Evolutionary conservation across 1,284 basidiomycete genomes (phyloP), one percentile per base, ranked within the genome.

Genomic region (Amylostereum areolatum): DNA sequence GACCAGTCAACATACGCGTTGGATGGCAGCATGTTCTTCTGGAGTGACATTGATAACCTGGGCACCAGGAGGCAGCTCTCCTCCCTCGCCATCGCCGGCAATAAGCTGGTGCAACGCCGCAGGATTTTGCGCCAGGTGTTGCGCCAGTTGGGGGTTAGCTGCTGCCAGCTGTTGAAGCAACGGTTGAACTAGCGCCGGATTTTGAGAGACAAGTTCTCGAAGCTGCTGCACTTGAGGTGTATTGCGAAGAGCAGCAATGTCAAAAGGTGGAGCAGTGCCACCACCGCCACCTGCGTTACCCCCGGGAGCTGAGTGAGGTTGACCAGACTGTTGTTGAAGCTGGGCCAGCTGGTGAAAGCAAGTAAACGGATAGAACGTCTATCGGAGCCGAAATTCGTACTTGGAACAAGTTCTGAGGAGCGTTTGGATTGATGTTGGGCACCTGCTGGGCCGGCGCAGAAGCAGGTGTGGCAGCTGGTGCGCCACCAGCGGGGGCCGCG

Each of bases 21-120:
- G 78, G 55, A 97, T 95, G 4, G 93, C 91, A 45, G 80, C 90
- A 47, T 78, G 75, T 67, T 97, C 94, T 55, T 94, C 91, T 43
- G 78, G 74, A 5, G 92, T 94, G 36, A 96, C 78, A 50, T 83
- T 80, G 54, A 96, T 71, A 8, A 89, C 80, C 45, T 85, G 83
- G 1, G 78, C 73, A 49, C 81, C 84, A 3, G 80, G 78, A 2
- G 83, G 83, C 33, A 79, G 67, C 3, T 66, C 79, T 1, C 72
- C 80, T 10, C 71, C 79, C 24, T 68, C 74, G 3, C 70, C 77
- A 2, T 63, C 66, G 12, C 62, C 64, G 43, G 77, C 81, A 39
- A 94, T 72, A 2, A 92, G 58, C 50, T 85, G 73, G 49, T 81
- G 66, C 39, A 94, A 65, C n/a, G 74, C 69, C 55, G 89, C 78